phyloP scores from a whole-genome alignment of 1,284 basidiomycete species.

The Ganoderma lucidum region DNA sequence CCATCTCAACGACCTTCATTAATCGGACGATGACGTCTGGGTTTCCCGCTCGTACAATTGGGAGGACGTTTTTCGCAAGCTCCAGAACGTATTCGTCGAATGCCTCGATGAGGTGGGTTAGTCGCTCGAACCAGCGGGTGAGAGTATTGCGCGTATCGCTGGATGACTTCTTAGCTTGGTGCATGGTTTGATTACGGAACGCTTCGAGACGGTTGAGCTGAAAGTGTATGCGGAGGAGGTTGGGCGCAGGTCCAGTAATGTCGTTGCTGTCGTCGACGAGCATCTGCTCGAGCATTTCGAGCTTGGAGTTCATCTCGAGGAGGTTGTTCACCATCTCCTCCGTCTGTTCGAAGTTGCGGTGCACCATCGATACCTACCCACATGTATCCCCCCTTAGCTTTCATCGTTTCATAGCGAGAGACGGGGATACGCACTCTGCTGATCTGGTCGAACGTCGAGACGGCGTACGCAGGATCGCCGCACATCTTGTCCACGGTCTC shows the following conservation, averaged over 20 bases:
- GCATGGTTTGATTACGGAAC: conserved; percentile 94
- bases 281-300: conserved; percentile 83
- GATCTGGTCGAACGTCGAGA: conserved; percentile 91
- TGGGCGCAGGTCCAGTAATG: conserved; percentile 85
- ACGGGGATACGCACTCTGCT: conserved; percentile 69
- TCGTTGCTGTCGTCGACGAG: conserved; percentile 77
- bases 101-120: conserved; percentile 81
- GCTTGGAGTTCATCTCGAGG: conserved; percentile 86
- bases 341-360: conserved; percentile 94
- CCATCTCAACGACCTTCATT: conserved; percentile 94
- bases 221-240: conserved; percentile 91
- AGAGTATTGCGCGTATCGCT: conserved; percentile 74
- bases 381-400: neutral
- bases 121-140: conserved; percentile 85
- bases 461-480: conserved; percentile 74
- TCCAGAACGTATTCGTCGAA: conserved; percentile 92
- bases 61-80: conserved; percentile 81
- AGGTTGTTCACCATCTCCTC: conserved; percentile 96
- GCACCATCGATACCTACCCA: conserved; percentile 91
- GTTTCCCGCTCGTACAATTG: conserved; percentile 83
- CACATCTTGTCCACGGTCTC: conserved; percentile 84
- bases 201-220: conserved; percentile 90
- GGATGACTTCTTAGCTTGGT: conserved; percentile 90
- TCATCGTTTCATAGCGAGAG: neutral
- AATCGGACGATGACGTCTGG: conserved; percentile 89